These are phyloP conservation scores for Pestalotiopsis sp. DNA, from an alignment of 2,329 filamentous ascomycete genomes.

Conservation along the genomic window DNA sequence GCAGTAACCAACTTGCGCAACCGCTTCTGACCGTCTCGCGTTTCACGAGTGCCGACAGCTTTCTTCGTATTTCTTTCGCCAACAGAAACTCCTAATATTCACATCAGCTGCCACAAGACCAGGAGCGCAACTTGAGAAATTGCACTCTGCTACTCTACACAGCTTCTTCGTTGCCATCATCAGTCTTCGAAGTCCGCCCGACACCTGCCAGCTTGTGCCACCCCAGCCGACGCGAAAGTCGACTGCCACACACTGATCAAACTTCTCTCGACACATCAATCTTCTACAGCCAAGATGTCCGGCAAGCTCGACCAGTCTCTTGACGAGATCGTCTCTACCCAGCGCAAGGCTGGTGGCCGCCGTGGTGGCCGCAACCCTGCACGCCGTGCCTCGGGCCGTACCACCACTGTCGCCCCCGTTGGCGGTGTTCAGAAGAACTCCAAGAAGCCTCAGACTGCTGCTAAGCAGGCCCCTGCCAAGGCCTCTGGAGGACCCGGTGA, in stretches of 20 bases:
- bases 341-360: conserved; percentile 59
- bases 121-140: neutral
- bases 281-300: conserved; percentile 66
- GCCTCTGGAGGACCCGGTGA: conserved; percentile 66
- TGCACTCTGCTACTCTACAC: neutral
- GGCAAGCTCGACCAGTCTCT: conserved; percentile 96
- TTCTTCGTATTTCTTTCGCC: conserved; percentile 2
- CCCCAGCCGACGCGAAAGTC: neutral
- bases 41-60: neutral
- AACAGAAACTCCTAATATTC: too few species aligned
- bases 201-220: neutral
- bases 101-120: neutral
- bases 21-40: conserved; percentile 20
- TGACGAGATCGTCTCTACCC: conserved; percentile 91
- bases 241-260: neutral
- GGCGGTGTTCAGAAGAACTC: conserved; percentile 85
- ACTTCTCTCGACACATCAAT: conserved; percentile 34
- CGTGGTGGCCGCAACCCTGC: conserved; percentile 41
- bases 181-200: neutral
- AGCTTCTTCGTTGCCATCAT: neutral
- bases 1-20: conserved; percentile 38
- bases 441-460: conserved; percentile 61
- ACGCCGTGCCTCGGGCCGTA: conserved; percentile 56
- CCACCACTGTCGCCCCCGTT: conserved; percentile 68
- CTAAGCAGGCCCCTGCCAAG: conserved; percentile 68